phyloP scores from a whole-genome alignment of 495 filamentous ascomycete genomes.

The Podospora sp. region DNA sequence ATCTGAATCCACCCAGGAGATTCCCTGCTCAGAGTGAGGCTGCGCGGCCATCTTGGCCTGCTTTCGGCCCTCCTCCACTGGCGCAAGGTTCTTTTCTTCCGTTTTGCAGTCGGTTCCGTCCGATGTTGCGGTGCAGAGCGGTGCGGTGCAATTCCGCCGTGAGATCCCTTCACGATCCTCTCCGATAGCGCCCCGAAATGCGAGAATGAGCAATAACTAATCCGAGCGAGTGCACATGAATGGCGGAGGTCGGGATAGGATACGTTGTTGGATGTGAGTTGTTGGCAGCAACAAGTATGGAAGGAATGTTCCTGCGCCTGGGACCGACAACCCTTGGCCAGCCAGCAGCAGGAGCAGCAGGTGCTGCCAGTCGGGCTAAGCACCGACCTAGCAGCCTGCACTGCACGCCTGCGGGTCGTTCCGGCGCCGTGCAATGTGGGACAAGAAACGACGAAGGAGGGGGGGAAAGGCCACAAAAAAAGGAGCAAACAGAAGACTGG shows the following conservation, averaged over 20 bases:
- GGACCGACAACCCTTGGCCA: not conserved
- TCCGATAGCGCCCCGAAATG: not conserved
- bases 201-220: not conserved
- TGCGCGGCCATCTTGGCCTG: not conserved
- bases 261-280: not conserved
- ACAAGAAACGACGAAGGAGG: slow-evolving; percentile 6
- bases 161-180: not conserved
- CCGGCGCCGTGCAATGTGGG: slow-evolving; percentile 1
- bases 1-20: not conserved
- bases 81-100: not conserved
- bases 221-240: not conserved
- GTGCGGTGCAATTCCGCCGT: not conserved
- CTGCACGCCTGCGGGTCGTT: slow-evolving; percentile 1
- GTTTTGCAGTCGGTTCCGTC: not conserved
- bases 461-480: not conserved
- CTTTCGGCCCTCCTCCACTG: not conserved
- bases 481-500: not conserved
- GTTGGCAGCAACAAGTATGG: not conserved
- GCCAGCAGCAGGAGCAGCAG: not conserved
- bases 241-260: not conserved
- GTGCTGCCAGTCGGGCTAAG: not conserved
- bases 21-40: not conserved
- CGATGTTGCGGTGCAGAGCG: not conserved
- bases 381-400: not conserved
- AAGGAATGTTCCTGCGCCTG: not conserved